Conservation (phyloP, 1,139 yeast species). For the Lodderomyces theae region DNA sequence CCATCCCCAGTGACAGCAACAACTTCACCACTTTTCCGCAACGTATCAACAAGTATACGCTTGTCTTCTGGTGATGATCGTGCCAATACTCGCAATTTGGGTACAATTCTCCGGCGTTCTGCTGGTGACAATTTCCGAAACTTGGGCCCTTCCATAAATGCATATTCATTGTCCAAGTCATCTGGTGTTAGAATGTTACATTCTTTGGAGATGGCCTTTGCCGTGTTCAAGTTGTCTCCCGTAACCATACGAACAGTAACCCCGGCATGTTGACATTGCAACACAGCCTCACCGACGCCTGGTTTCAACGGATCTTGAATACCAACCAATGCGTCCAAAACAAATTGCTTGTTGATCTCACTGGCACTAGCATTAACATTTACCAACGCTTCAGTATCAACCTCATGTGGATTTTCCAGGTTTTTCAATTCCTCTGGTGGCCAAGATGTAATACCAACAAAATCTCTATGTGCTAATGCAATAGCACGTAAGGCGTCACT, state of each 20-base stretch:
- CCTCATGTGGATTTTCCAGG: slow-evolving; percentile 32
- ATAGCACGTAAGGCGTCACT: slow-evolving; percentile 79
- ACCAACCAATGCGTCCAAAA: slow-evolving; percentile 76
- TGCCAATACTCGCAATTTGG: slow-evolving; percentile 78
- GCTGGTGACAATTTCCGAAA: slow-evolving; percentile 64
- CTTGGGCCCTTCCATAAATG: slow-evolving; percentile 90
- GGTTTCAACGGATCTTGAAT: slow-evolving; percentile 91
- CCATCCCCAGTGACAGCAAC: slow-evolving; percentile 99
- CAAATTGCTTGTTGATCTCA: slow-evolving; percentile 34
- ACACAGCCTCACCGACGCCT: slow-evolving; percentile 88
- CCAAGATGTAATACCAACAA: slow-evolving; percentile 51
- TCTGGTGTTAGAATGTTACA: slow-evolving; percentile 75
- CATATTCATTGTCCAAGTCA: slow-evolving; percentile 48
- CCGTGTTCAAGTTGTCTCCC: slow-evolving; percentile 90
- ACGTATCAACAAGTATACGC: slow-evolving; percentile 77
- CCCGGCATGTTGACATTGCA: slow-evolving; percentile 84
- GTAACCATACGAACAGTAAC: slow-evolving; percentile 97
- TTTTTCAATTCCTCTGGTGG: slow-evolving; percentile 53
- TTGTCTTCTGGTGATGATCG: slow-evolving; percentile 96
- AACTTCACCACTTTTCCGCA: slow-evolving; percentile 79
- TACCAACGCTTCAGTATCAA: slow-evolving; percentile 48
- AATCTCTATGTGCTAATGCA: slow-evolving; percentile 77
- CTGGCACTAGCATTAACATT: slow-evolving; percentile 20
- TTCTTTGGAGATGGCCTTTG: slow-evolving; percentile 80
- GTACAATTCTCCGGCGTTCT: slow-evolving; percentile 63